Percentiles rank a stretch among this genome's conserved stretches.
Evolutionary conservation across 164 flowering plant species (phyloP).

Genomic region (Santalum album): DNA sequence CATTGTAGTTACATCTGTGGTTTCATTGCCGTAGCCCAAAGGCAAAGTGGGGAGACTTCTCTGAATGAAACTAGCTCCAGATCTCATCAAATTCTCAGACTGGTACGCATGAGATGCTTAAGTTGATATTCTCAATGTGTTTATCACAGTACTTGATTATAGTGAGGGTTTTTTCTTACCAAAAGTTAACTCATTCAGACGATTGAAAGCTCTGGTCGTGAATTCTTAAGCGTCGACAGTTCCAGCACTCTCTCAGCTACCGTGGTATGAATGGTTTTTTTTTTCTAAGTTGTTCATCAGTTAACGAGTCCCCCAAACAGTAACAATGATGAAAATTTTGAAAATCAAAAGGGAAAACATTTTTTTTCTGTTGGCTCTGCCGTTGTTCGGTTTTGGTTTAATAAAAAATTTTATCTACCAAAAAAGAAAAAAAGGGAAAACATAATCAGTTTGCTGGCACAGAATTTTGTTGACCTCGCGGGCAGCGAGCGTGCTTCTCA

Average conservation of each 20-base stretch:
- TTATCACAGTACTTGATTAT: too few relatives aligned
- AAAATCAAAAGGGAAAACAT: too few relatives aligned
- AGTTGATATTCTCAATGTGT: background rate
- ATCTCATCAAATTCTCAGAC: conserved; percentile 57
- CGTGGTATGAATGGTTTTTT: conserved; percentile 22
- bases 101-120: conserved; percentile 19
- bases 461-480: conserved; percentile 63
- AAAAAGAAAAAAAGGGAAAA: too few relatives aligned
- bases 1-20: background rate
- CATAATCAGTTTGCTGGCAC: too few relatives aligned
- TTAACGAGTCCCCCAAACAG: too few relatives aligned
- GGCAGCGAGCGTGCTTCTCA: conserved; percentile 70
- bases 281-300: too few relatives aligned
- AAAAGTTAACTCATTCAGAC: conserved; percentile 17
- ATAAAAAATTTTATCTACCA: too few relatives aligned
- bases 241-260: conserved; percentile 32
- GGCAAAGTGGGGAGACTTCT: conserved; percentile 41
- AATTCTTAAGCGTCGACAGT: conserved; percentile 24
- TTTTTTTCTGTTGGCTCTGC: too few relatives aligned
- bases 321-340: too few relatives aligned
- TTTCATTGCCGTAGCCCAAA: conserved; percentile 32
- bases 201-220: conserved; percentile 33
- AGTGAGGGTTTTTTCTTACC: too few relatives aligned
- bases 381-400: too few relatives aligned
- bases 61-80: conserved; percentile 57